Base-by-base conservation (phyloP, 768 basidiomycete genomes). In the Mycena maculata region DNA sequence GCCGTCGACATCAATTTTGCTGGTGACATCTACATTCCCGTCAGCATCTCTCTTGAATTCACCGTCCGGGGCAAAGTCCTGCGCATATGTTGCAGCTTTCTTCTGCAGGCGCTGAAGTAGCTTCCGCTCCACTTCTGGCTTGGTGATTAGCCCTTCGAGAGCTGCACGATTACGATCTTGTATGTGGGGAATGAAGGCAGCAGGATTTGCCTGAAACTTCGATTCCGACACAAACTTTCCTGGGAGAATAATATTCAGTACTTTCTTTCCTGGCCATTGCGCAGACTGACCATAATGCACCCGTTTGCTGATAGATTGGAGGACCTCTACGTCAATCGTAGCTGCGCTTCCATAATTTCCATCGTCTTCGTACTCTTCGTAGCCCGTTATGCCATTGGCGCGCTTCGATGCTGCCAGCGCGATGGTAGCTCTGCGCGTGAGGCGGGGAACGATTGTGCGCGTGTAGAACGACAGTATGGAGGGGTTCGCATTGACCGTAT, bases 181-280 rank as follows among this genome's bases (percentile, higher is more conserved):
- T 74, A 99, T 99, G 79, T 96, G 95, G 0, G 96, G 96, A 62
- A 99, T 87, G 79, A 98, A 99, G 12, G 90, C 89, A 38, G 90
- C 83, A 22, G 98, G 97, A 67, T 93, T 83, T 31, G 88, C 86
- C n/a, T 85, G 76, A 83, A 99, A 99, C 77, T 99, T 99, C 28
- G 94, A 93, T 80, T 99, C 98, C 6, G 96, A 95, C 7, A 99
- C 98, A 77, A 99, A 99, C 85, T 98, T 99, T 63, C 98, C 97
- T 99, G 59, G 8, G 23, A 56, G 11, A 30, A 30, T 45, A 39
- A 13, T 9, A 4, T 36, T 47, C 47, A 27, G 45, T 22, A 13
- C n/a, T n/a, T 15, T 9, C 30, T 22, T 27, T n/a, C 41, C 28
- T 48, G 47, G 48, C 30, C 39, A 16, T 8, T 39, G 28, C 39